Percentiles rank a stretch among this genome's conserved stretches.
Evolutionary conservation across 257 asterid species (phyloP).

Genomic region (Solanum clarkiae): DNA sequence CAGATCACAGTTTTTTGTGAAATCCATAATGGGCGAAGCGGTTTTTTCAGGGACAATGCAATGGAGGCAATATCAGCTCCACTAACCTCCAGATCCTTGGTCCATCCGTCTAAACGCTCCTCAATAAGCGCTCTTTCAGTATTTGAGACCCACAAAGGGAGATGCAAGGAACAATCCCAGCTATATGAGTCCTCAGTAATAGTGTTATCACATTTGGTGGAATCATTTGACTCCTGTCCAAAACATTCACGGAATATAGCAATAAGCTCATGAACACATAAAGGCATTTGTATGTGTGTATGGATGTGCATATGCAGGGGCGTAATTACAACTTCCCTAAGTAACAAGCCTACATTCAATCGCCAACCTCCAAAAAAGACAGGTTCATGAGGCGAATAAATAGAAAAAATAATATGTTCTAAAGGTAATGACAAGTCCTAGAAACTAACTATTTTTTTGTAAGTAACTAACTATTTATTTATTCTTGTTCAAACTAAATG

Average conservation of each 20-base stretch:
- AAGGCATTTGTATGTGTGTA: neutral
- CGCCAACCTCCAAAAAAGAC: neutral
- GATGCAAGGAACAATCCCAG: conserved; percentile 92
- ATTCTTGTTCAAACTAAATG: neutral
- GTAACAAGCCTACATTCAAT: neutral
- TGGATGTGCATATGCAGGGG: neutral
- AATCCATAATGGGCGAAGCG: conserved; percentile 84
- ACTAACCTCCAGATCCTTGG: conserved; percentile 52
- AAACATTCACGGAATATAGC: conserved; percentile 1
- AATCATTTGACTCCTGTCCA: conserved; percentile 30
- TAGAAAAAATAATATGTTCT: neutral
- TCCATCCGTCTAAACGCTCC: conserved; percentile 62
- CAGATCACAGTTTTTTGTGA: conserved; percentile 90
- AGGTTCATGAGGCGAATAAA: neutral
- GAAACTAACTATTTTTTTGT: neutral
- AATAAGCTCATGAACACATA: neutral
- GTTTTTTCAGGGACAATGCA: conserved; percentile 45
- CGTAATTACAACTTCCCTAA: neutral
- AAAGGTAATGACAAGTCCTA: neutral
- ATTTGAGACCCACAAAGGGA: conserved; percentile 87
- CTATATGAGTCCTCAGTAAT: conserved; percentile 10
- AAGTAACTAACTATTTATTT: neutral
- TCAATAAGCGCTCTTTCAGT: conserved; percentile 64
- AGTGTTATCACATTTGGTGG: conserved; percentile 5
- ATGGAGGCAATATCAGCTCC: conserved; percentile 85